These are phyloP conservation scores for Iberis pinnata DNA, from an alignment of 345 rosid species.

Conservation along the genomic window DNA sequence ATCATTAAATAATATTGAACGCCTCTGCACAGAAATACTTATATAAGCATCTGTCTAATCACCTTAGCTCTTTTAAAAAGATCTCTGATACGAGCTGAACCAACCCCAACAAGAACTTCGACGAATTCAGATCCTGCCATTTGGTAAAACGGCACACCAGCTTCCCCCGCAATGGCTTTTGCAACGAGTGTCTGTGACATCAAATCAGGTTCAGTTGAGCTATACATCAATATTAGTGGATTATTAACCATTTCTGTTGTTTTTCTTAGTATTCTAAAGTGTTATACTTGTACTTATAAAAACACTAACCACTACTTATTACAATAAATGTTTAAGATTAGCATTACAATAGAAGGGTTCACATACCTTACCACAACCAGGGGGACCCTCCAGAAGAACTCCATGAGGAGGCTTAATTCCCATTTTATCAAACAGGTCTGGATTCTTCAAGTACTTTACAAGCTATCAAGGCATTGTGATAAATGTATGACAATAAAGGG, in stretches of 20 bases:
- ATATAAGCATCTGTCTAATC: constrained; percentile 12
- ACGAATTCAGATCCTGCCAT: constrained; percentile 99
- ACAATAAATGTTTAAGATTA: constrained; percentile 4
- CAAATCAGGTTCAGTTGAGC: constrained; percentile 12
- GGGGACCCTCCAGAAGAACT: constrained; percentile 92
- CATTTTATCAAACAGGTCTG: constrained; percentile 88
- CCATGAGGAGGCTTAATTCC: constrained; percentile 97
- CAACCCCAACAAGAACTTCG: constrained; percentile 94
- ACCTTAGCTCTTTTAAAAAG: constrained; percentile 96
- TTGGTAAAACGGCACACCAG: constrained; percentile 94
- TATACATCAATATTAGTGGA: neutral
- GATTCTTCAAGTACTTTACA: constrained; percentile 92
- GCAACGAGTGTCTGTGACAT: constrained; percentile 76
- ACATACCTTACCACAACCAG: constrained; percentile 94
- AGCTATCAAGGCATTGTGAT: constrained; percentile 40
- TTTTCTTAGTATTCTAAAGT: neutral
- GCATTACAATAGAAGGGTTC: constrained; percentile 12
- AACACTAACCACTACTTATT: constrained; percentile 9
- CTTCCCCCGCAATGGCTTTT: constrained; percentile 97
- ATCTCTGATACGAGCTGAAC: constrained; percentile 96
- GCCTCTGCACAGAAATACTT: neutral
- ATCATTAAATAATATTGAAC: constrained; percentile 13
- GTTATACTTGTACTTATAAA: neutral
- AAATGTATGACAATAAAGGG: neutral
- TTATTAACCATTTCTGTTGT: neutral